Base-by-base conservation (phyloP, 768 basidiomycete species). In the Boletus rubroflammeus region DNA sequence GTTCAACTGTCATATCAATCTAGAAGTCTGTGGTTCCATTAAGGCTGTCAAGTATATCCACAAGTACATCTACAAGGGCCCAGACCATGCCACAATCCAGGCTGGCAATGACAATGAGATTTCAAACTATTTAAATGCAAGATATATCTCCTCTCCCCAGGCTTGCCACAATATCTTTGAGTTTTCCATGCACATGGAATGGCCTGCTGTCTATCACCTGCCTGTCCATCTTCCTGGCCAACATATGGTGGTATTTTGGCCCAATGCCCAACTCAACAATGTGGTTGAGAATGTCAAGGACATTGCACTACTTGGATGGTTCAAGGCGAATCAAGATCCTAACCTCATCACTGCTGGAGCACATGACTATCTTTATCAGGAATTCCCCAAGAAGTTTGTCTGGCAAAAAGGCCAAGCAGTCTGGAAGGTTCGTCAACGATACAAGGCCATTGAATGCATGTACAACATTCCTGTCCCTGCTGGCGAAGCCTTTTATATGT, bases 401-500 rank as follows among this genome's bases (percentile, higher is more conserved):
- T 73, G 64, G 60, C 10, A 46, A 38, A 54, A 9, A 38, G 63
- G 70, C 0, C 8, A 0, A 15, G 50, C 36, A 2, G 0, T 62
- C 57, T 35, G 72, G 78, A 67, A 62, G 63, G 43, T 71, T 64
- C 53, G 3, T 17, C 51, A 55, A n/a, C 25, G 72, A 66, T 55
- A 57, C 23, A 62, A 61, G 31, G 48, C 42, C 3, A 62, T 59
- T 62, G 50, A 56, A 6, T 3, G 21, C 34, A 61, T 62, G 54
- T 55, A 62, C 51, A 1, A 5, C n/a, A n/a, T 38, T 17, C 49
- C 59, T 45, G 63, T 71, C 2, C 51, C 53, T 32, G 52, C 60
- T 38, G 73, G 75, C 2, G 75, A 80, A 41, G 44, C 54, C 0
- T 79, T 77, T 43, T 78, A 78, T 49, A 62, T 81, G 5, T 42